These are phyloP conservation scores for Rhazya stricta DNA, from an alignment of 257 asterid species.

Conservation along the genomic window DNA sequence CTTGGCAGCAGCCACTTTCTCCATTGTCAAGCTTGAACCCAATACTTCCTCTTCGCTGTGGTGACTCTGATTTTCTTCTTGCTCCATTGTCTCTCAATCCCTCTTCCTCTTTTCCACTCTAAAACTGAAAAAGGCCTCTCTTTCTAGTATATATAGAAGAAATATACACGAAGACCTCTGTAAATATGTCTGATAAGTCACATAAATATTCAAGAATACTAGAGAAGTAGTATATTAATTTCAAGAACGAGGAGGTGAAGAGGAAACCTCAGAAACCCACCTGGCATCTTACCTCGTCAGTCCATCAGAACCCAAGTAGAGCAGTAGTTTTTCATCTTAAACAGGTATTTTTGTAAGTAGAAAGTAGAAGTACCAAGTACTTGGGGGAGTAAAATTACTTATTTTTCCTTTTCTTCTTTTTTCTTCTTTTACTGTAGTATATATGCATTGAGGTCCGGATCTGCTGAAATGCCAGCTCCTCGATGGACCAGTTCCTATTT, in stretches of 20 bases:
- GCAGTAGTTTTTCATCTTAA: neutral
- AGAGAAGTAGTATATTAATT: constrained; percentile 11
- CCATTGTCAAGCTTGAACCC: constrained; percentile 92
- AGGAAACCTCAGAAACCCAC: constrained; percentile 25
- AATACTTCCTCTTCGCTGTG: constrained; percentile 59
- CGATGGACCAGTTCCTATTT: constrained; percentile 23
- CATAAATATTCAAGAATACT: constrained; percentile 1
- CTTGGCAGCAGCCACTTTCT: constrained; percentile 97
- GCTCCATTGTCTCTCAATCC: constrained; percentile 42
- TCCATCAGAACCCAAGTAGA: constrained; percentile 19
- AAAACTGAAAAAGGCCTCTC: neutral
- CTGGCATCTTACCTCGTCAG: constrained; percentile 33
- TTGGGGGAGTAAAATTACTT: neutral
- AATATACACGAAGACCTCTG: neutral
- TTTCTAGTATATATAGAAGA: constrained; percentile 5
- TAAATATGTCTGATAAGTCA: neutral
- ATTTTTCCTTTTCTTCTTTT: neutral
- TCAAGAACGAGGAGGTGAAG: constrained; percentile 18
- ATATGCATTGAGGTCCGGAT: constrained; percentile 28
- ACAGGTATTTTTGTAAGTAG: neutral
- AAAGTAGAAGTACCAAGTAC: neutral
- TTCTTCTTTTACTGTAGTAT: neutral
- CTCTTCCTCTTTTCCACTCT: constrained; percentile 24
- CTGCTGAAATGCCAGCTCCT: constrained; percentile 38
- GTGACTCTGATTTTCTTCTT: constrained; percentile 15